These are phyloP conservation scores for Cytospora chrysosperma DNA, from an alignment of 2,329 filamentous ascomycete species.

Conservation along the genomic window DNA sequence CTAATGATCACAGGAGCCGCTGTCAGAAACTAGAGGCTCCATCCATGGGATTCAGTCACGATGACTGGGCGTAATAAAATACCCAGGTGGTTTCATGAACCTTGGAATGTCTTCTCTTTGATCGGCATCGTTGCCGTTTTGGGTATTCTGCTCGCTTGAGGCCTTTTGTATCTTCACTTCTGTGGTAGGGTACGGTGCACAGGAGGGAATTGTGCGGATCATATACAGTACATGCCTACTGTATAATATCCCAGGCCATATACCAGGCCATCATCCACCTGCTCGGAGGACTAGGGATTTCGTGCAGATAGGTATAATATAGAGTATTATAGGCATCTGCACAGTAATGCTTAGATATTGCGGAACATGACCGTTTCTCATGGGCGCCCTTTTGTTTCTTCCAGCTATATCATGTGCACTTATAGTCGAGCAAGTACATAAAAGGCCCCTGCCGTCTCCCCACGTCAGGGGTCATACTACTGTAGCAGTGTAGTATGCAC, in stretches of 20 bases:
- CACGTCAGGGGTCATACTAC: constrained; percentile 7
- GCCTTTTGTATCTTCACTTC: background rate
- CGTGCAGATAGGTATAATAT: background rate
- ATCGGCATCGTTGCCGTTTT: background rate
- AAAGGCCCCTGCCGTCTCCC: background rate
- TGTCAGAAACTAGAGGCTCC: background rate
- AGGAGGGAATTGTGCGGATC: too few relatives aligned
- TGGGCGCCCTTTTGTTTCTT: background rate
- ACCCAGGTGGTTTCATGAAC: background rate
- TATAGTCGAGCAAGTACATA: background rate
- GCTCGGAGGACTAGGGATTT: background rate
- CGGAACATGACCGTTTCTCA: constrained; percentile 11
- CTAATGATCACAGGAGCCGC: background rate
- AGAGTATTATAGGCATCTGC: too few relatives aligned
- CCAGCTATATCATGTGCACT: background rate
- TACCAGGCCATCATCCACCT: too few relatives aligned
- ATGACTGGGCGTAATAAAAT: background rate
- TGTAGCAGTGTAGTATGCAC: too few relatives aligned
- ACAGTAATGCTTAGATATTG: too few relatives aligned
- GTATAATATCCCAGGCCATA: too few relatives aligned
- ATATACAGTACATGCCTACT: too few relatives aligned
- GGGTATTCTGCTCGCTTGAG: background rate
- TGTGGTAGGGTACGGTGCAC: background rate
- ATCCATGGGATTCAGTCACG: background rate
- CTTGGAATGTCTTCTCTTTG: background rate